Base-by-base conservation (phyloP, 2,329 filamentous ascomycete genomes). In the Sporothrix humicola region DNA sequence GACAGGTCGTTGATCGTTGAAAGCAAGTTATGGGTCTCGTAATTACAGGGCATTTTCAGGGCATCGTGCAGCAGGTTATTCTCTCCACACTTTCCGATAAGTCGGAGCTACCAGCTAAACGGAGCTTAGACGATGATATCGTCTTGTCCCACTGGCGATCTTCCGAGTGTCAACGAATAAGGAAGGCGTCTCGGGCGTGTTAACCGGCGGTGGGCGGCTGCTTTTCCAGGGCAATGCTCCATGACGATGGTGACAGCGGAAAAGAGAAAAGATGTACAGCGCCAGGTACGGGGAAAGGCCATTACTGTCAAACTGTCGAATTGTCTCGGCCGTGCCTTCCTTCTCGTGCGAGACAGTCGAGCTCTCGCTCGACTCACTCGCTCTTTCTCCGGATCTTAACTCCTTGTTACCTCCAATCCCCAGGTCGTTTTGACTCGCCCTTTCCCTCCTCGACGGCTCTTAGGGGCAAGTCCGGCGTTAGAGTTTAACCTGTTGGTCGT, bases 371-470 rank as follows among this genome's bases (percentile, higher is more conserved):
- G 48, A 6, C 12, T 50, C 20, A 31, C 59, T 65, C 17, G 37
- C 59, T 65, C 59, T 46, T 65, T 63, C 59, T 17, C 37, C 59
- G 20, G 37, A 42, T 44, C 17, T 63, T 13, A 63, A 44, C 59
- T 44, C 37, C n/a, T 44, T 10, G 52, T 3, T 20, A 4, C n/a
- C 37, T 46, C 20, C n/a, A 37, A 7, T 37, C 31, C 31, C 31
- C 31, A 37, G 31, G 31, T 37, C 31, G 31, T 37, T 37, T 7
- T 37, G 2, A 7, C 31, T 37, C 23, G 3, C 23, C 23, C 23
- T 31, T 44, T 44, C 59, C 59, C n/a, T 23, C 23, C 37, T 44
- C 2, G 4, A 15, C 37, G 1, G 59, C 59, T 4, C 59, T 46
- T 17, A 46, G 37, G 6, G 42, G n/a, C 17, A 10, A 65, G 59